Evolutionary conservation across 192 early-diverging fungal species (phyloP).

Genomic region (Helicostylum pulchrum): DNA sequence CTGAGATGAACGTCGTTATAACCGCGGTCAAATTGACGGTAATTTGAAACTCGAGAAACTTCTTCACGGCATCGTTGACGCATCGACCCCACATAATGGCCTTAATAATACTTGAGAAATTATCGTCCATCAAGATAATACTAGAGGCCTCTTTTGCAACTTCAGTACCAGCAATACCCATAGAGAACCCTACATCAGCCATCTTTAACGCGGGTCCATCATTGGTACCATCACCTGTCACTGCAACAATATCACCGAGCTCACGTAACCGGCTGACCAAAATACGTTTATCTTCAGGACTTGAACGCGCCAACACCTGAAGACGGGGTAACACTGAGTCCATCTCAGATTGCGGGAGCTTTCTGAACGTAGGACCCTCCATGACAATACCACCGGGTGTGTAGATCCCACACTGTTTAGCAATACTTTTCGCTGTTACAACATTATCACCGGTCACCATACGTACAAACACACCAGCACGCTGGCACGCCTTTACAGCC

Average conservation of each 20-base stretch:
- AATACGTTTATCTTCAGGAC: constrained; percentile 94
- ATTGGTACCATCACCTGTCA: constrained; percentile 99
- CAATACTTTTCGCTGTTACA: constrained; percentile 91
- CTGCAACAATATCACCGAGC: constrained; percentile 93
- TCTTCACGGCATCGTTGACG: constrained; percentile 96
- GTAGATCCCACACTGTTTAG: constrained; percentile 89
- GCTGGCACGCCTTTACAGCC: constrained; percentile 81
- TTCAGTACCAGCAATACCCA: constrained; percentile 99
- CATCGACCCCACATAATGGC: constrained; percentile 96
- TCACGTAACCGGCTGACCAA: constrained; percentile 85
- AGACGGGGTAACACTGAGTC: constrained; percentile 85
- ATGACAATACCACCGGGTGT: constrained; percentile 85
- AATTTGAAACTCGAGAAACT: constrained; percentile 98
- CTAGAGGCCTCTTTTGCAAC: constrained; percentile 98
- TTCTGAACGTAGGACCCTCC: constrained; percentile 92
- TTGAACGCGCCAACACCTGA: constrained; percentile 92
- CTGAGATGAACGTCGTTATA: constrained; percentile 78
- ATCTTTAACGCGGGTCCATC: constrained; percentile 93
- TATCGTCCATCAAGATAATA: constrained; percentile 98
- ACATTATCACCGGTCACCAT: constrained; percentile 99
- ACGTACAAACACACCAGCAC: constrained; percentile 91
- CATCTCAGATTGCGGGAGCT: constrained; percentile 79
- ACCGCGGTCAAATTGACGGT: constrained; percentile 97
- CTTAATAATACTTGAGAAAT: constrained; percentile 96
- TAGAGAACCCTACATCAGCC: constrained; percentile 96